Evolutionary conservation across 148 eudicot species (phyloP).

Genomic region (Mesembryanthemum crystallinum): DNA sequence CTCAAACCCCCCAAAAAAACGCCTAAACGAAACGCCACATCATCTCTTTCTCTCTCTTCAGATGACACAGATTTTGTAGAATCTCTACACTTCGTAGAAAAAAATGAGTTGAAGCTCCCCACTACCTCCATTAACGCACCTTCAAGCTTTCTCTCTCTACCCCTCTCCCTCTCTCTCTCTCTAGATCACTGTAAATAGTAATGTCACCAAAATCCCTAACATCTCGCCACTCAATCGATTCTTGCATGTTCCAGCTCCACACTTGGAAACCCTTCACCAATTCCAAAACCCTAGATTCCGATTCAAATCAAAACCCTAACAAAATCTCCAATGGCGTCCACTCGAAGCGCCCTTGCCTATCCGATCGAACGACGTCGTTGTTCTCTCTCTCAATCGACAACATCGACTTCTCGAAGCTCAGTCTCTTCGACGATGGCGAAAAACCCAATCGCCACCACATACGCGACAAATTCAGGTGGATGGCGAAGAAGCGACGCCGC

Average conservation of each 20-base stretch:
- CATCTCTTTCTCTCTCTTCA: too few relatives aligned
- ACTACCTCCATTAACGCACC: too few relatives aligned
- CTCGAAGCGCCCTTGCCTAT: conserved; percentile 65
- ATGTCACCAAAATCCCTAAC: conserved; percentile 49
- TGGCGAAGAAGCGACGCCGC: conserved; percentile 55
- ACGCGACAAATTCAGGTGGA: conserved; percentile 41
- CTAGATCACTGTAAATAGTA: background rate
- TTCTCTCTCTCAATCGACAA: conserved; percentile 51
- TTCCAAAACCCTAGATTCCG: conserved; percentile 49
- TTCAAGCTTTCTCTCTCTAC: too few relatives aligned
- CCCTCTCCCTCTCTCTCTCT: too few relatives aligned
- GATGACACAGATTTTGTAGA: too few relatives aligned
- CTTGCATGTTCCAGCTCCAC: conserved; percentile 59
- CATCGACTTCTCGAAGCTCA: conserved; percentile 70
- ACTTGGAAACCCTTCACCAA: conserved; percentile 61
- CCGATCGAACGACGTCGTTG: conserved; percentile 62
- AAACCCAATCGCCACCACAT: conserved; percentile 16
- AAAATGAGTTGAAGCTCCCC: too few relatives aligned
- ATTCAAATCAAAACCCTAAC: conserved; percentile 29
- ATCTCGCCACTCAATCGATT: conserved; percentile 55
- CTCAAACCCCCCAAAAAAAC: too few relatives aligned
- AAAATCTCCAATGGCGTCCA: conserved; percentile 22
- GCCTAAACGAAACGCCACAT: too few relatives aligned
- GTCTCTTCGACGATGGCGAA: conserved; percentile 56
- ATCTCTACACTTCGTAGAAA: too few relatives aligned